Evolutionary conservation across 1,139 yeast genomes (phyloP).

Genomic region (Magnusiomyces suaveolens): DNA sequence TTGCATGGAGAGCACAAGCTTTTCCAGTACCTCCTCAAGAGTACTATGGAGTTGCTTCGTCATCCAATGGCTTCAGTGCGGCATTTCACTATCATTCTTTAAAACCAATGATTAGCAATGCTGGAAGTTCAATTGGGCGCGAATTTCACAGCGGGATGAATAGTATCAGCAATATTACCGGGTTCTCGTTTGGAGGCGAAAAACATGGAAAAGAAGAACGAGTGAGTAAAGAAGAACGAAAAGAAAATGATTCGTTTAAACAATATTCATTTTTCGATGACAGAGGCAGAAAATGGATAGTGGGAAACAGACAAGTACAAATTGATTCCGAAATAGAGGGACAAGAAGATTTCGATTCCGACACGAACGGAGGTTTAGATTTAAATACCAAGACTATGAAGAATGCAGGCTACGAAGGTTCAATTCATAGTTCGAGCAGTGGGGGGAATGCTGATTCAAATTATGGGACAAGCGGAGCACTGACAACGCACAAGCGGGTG

Average conservation of each 20-base stretch:
- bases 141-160: not conserved
- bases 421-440: too few relatives aligned
- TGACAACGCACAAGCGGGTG: too few relatives aligned
- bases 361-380: conserved; percentile 4
- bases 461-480: too few relatives aligned
- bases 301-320: conserved; percentile 12
- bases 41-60: not conserved
- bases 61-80: not conserved
- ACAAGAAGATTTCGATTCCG: not conserved
- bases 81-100: not conserved
- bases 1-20: not conserved
- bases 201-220: not conserved
- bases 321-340: not conserved
- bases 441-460: too few relatives aligned
- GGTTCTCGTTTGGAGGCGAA: not conserved
- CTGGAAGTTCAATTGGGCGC: not conserved
- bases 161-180: not conserved
- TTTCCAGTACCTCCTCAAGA: not conserved
- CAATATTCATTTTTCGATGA: conserved; percentile 4
- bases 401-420: too few relatives aligned
- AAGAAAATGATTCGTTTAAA: not conserved
- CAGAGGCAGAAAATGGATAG: conserved; percentile 9
- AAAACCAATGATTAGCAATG: not conserved
- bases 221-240: not conserved
- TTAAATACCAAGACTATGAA: not conserved